These are phyloP conservation scores for Bipolaris bicolor DNA, from an alignment of 2,329 filamentous ascomycete genomes.

Conservation along the genomic window DNA sequence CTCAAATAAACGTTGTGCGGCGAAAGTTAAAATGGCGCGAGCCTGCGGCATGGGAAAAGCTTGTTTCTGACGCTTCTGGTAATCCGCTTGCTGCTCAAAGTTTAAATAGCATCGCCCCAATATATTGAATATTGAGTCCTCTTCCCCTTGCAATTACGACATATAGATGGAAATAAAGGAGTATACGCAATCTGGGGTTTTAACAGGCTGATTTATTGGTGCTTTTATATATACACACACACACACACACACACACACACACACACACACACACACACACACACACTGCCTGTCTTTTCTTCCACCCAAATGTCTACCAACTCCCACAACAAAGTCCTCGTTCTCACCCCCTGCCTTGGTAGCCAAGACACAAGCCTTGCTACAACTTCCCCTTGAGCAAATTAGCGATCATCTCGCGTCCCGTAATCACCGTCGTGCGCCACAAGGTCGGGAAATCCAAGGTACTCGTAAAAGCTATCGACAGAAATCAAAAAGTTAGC, in stretches of 20 bases:
- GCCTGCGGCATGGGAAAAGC: not conserved
- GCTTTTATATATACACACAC: too few species aligned
- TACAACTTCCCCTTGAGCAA: constrained; percentile 51
- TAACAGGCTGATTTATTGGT: too few species aligned
- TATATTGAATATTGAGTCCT: not conserved
- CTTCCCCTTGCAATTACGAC: not conserved
- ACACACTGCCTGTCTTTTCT: too few species aligned
- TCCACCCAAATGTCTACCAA: not conserved
- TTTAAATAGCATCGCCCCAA: not conserved
- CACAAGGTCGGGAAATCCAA: constrained; percentile 85
- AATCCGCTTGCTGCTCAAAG: not conserved
- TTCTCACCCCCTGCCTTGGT: not conserved
- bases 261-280: too few species aligned
- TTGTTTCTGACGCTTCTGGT: not conserved
- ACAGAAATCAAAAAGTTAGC: not conserved
- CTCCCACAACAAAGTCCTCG: not conserved
- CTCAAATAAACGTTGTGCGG: not conserved
- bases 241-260: too few species aligned
- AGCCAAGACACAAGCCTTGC: not conserved
- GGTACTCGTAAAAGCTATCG: constrained; percentile 69
- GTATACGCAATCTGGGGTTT: not conserved
- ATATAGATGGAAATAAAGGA: not conserved
- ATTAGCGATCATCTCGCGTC: constrained; percentile 76
- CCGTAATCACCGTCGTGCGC: constrained; percentile 77
- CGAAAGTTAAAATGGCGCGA: not conserved